Base-by-base conservation (phyloP, 2,329 filamentous ascomycete species). In the Aureobasidium lini region DNA sequence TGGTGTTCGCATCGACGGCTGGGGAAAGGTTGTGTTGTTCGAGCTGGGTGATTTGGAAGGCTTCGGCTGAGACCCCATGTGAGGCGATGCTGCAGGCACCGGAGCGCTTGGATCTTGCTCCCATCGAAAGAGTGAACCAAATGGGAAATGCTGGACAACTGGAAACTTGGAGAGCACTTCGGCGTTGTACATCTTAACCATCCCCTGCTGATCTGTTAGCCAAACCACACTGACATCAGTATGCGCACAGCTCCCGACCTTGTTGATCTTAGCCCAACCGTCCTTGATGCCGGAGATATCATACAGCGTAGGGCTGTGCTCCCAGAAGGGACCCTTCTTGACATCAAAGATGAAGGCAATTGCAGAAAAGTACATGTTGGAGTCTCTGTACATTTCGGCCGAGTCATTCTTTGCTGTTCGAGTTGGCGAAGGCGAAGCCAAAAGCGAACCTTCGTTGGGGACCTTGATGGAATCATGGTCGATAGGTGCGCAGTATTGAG, bases 131-230 rank as follows among this genome's bases (percentile, higher is more conserved):
- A 80, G 66, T n/a, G 76, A 77, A 16, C 77, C 78, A 60, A 80
- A 79, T 3, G 74, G 76, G 61, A 80, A 97, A 73, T 99, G 94
- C 74, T 99, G 94, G n/a, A 99, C 90, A 2, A 99, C 94, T 2
- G 94, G 94, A 69, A 96, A 96, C 73, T 99, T 99, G 40, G 89
- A 90, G 13, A 99, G 79, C 3, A 99, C 94, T 76, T 99, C 94
- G 16, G 90, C 94, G 65, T 95, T 91, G 76, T 93, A 99, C 94
- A 99, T 99, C 75, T 97, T 99, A 68, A 99, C 84, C 94, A 99
- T 97, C 54, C 94, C 94, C 86, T 88, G 61, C 32, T 29, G 32
- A 36, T 59, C 18, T 46, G 23, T 61, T 34, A 62, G 42, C 43
- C 53, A 34, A 10, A 11, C 9, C 2, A 28, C 36, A 34, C 16